A percentile compares a stretch with the other conserved stretches of the same genome.
Evolutionary conservation across 805 yeast genomes (phyloP).

Genomic region (Ogataea methanolica): DNA sequence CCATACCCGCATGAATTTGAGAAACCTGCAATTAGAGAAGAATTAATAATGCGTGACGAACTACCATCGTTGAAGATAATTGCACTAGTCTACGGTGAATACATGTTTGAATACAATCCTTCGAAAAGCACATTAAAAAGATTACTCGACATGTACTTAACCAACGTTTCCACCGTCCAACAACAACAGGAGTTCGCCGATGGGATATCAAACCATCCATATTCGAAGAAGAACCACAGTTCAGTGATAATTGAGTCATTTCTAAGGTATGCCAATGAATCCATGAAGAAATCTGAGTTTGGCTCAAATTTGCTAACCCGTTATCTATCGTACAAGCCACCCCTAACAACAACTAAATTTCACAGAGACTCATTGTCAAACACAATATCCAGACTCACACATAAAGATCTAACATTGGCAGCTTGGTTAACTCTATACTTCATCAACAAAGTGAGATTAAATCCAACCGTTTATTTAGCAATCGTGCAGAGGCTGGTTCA

Average conservation of each 20-base stretch:
- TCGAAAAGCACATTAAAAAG: slow-evolving; percentile 1
- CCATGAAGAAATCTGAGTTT: slow-evolving; percentile 7
- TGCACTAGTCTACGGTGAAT: slow-evolving; percentile 5
- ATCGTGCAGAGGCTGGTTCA: slow-evolving; percentile 14
- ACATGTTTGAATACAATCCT: slow-evolving; percentile 3
- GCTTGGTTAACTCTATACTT: slow-evolving; percentile 5
- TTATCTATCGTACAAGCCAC: slow-evolving; percentile 1
- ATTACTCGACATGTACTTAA: not conserved
- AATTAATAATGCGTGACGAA: slow-evolving; percentile 4
- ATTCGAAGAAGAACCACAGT: slow-evolving; percentile 11
- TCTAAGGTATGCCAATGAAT: slow-evolving; percentile 8
- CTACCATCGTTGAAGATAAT: slow-evolving; percentile 6
- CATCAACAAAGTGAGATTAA: slow-evolving; percentile 1
- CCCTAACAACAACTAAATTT: slow-evolving; percentile 1
- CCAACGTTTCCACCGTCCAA: slow-evolving; percentile 7
- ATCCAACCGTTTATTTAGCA: slow-evolving; percentile 11
- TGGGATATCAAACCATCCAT: slow-evolving; percentile 12
- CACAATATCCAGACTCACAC: slow-evolving; percentile 9
- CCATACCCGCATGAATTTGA: slow-evolving; percentile 5
- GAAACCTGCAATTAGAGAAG: slow-evolving; percentile 12
- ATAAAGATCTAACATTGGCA: slow-evolving; percentile 8
- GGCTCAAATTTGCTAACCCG: slow-evolving; percentile 7
- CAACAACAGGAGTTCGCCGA: slow-evolving; percentile 1
- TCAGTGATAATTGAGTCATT: slow-evolving; percentile 16
- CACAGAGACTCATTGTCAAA: slow-evolving; percentile 5